A percentile compares a stretch with the other conserved stretches of the same genome.
phyloP scores from a whole-genome alignment of 1,284 basidiomycete genomes.

The Cutaneotrichosporon cutaneum region DNA sequence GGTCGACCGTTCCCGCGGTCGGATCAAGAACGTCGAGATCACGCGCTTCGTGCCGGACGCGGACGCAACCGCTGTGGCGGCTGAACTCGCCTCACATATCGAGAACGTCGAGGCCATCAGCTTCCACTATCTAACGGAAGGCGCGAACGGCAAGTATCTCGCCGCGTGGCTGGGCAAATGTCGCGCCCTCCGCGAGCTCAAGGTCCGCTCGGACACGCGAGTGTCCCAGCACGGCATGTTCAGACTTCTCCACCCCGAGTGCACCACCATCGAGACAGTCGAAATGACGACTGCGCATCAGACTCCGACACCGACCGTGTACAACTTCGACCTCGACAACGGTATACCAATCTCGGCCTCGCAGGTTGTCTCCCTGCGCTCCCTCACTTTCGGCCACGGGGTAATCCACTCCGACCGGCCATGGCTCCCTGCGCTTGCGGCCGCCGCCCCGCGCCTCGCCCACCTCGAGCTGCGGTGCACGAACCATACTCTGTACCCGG shows the following conservation, averaged over 20 bases:
- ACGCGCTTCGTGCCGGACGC: neutral
- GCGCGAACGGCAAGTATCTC: neutral
- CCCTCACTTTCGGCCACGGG: neutral
- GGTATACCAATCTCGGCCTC: neutral
- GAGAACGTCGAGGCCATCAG: slow-evolving; percentile 8
- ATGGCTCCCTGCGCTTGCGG: neutral
- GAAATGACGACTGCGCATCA: neutral
- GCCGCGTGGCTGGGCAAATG: neutral
- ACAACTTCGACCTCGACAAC: neutral
- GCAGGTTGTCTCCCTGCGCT: neutral
- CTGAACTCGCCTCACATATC: neutral
- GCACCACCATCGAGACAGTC: neutral
- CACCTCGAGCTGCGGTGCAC: slow-evolving; percentile 4
- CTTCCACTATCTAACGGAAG: neutral
- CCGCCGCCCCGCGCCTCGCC: neutral
- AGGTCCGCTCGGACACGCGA: neutral
- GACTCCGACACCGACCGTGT: neutral
- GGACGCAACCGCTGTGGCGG: neutral
- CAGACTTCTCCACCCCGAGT: neutral
- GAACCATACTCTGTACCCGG: neutral
- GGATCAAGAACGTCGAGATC: neutral
- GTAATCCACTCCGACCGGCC: neutral
- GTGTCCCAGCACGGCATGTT: neutral
- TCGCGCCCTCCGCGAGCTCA: neutral
- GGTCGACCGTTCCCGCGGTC: slow-evolving; percentile 26